Base-by-base conservation (phyloP, 1,284 basidiomycete genomes). In the Trametes sp. region DNA sequence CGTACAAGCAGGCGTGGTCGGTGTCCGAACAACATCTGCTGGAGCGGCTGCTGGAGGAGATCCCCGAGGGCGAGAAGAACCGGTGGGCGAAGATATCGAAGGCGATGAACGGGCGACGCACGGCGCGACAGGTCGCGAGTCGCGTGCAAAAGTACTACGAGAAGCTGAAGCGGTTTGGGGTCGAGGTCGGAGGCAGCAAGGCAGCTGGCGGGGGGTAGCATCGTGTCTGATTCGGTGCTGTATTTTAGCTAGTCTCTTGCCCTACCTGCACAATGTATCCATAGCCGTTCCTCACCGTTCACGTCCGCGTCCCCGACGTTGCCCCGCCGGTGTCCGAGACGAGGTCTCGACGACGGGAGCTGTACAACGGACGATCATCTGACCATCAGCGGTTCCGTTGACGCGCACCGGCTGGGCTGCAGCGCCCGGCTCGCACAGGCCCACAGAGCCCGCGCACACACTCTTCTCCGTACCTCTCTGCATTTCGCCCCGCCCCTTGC, bases 111-210 rank as follows among this genome's bases (percentile, higher is more conserved):
- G 91, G 91, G 1, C 79, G 80, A 52, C 79, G 91, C 57, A 93
- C 91, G 3, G 86, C 92, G 9, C 78, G 91, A 62, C 92, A 93
- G 76, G 92, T 93, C n/a, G 90, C 91, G 28, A 92, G 89, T 76
- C 84, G 92, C 23, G 92, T 93, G 54, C 92, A 93, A 70, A 93
- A 93, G 75, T 93, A 92, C 75, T 89, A 91, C 73, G 89, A 90
- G 72, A 93, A 93, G 78, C 74, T 93, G 74, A 92, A 88, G 75
- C 82, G 84, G 68, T 92, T 87, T 73, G 91, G 91, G 31, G 72
- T 85, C 21, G 76, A 79, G 29, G 70, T 76, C 10, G 73, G 64
- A 35, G 64, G 62, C 46, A 67, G 60, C 50, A 72, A 70, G 36
- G 50, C 35, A 4, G 56, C 46, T 6, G 59, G 57, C 31, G 55